Evolutionary conservation across 306 rosid species (phyloP).

Genomic region (Oemleria cerasiformis): DNA sequence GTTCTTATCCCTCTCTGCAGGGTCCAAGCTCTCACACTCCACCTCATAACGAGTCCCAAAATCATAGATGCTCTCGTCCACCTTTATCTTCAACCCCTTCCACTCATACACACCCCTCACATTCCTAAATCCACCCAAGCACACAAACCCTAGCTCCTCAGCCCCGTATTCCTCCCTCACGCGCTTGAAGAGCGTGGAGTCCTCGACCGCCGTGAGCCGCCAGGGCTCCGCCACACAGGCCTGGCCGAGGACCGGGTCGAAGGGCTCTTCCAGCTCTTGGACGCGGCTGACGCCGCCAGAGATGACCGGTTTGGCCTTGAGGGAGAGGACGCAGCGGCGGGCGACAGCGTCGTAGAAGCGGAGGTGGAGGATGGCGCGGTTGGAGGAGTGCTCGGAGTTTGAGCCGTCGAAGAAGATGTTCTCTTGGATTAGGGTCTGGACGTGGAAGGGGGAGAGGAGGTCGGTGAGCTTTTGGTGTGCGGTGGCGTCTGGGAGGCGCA

Average conservation of each 20-base stretch:
- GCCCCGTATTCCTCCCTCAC: constrained; percentile 38
- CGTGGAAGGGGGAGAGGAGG: constrained; percentile 49
- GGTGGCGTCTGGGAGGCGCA: constrained; percentile 42
- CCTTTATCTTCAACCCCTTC: constrained; percentile 54
- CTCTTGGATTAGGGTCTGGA: constrained; percentile 48
- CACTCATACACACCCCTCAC: constrained; percentile 49
- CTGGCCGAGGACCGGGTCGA: constrained; percentile 43
- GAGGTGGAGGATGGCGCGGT: constrained; percentile 51
- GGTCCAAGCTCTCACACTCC: constrained; percentile 52
- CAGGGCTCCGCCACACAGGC: constrained; percentile 56
- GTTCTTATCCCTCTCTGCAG: constrained; percentile 39
- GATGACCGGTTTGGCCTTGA: constrained; percentile 50
- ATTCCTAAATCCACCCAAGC: constrained; percentile 64
- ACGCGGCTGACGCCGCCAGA: constrained; percentile 44
- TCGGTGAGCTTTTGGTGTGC: constrained; percentile 55
- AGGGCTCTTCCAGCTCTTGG: constrained; percentile 51
- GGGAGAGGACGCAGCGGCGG: constrained; percentile 35
- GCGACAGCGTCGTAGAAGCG: constrained; percentile 36
- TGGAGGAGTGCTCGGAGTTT: constrained; percentile 48
- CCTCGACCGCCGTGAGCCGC: constrained; percentile 30
- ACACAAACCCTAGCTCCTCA: constrained; percentile 27
- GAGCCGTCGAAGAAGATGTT: constrained; percentile 62
- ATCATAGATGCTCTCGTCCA: constrained; percentile 53
- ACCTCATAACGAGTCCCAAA: constrained; percentile 60
- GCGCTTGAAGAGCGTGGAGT: constrained; percentile 34